Evolutionary conservation across 176 grass and related monocot species (phyloP), one percentile per base, ranked within the genome.

Genomic region (Alopecurus myosuroides): DNA sequence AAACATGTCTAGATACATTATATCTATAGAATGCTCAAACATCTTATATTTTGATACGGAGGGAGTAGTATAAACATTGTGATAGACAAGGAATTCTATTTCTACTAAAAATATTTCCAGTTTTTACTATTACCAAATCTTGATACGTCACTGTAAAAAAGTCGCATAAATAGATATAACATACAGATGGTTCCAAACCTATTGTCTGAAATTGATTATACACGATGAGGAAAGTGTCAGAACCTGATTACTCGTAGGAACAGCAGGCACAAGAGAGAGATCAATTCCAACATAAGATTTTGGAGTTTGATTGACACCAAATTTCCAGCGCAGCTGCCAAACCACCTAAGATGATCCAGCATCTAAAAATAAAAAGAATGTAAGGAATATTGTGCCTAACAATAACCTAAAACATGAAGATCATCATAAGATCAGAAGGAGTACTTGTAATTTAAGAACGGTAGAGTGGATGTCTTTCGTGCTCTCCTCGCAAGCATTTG

Each of bases 401-500:
- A 26, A 34, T 26, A 83, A 51, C 60, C n/a, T n/a, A 66, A 87
- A 87, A 46, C 71, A 88, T 34, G 67, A 41, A 75, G 15, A 39
- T 63, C 17, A 68, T 14, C 29, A 56, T 75, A 83, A 70, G 23
- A 60, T 87, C 70, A 82, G 25, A 80, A 79, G 25, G 45, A 76
- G 56, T 85, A 94, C 95, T 87, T 97, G 95, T 83, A 98, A 82
- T 85, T 92, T 92, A 42, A 94, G 72, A 82, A 98, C 89, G 69
- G 88, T 86, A 76, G 92, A 93, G 86, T 98, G 92, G 49, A 98
- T 98, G 82, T 88, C 89, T 89, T 91, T 92, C 23, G 90, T 98
- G 88, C 92, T 91, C 79, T 98, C 95, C 86, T 92, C 93, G 87
- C 95, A 94, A 87, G 95, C 82, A 89, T 89, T 93, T 82, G 95